phyloP scores from a whole-genome alignment of 306 rosid genomes.

The Sindora glabra region DNA sequence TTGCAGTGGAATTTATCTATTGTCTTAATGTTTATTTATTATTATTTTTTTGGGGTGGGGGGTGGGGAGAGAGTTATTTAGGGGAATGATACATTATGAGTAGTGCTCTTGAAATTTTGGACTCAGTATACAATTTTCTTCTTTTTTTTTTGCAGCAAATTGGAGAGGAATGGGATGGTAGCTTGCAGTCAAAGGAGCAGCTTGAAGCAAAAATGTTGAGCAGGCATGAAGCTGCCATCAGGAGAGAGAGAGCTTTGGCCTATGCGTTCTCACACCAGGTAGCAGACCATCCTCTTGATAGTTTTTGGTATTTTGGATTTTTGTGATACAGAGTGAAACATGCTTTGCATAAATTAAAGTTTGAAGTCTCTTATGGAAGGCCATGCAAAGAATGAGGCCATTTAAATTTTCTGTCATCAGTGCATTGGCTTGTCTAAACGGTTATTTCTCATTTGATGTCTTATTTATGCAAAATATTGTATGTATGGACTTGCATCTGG shows the following conservation, averaged over 20 bases:
- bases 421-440: too few relatives aligned
- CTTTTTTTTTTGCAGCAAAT: slow-evolving; percentile 17
- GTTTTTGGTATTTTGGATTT: not conserved
- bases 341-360: not conserved
- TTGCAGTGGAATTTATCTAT: not conserved
- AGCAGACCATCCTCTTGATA: not conserved
- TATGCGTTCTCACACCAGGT: slow-evolving; percentile 90
- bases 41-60: too few relatives aligned
- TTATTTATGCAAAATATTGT: too few relatives aligned
- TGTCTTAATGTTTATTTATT: not conserved
- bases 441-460: too few relatives aligned
- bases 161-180: slow-evolving; percentile 65
- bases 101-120: not conserved
- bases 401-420: not conserved
- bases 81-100: not conserved
- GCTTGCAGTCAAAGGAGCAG: slow-evolving; percentile 67
- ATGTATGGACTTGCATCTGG: not conserved
- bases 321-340: not conserved
- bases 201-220: slow-evolving; percentile 37
- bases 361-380: too few relatives aligned
- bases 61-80: too few relatives aligned
- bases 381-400: too few relatives aligned
- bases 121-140: slow-evolving; percentile 1
- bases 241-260: slow-evolving; percentile 88
- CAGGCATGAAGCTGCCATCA: slow-evolving; percentile 69